Conservation (phyloP, 768 basidiomycete species). For the Tylopilus sp. region DNA sequence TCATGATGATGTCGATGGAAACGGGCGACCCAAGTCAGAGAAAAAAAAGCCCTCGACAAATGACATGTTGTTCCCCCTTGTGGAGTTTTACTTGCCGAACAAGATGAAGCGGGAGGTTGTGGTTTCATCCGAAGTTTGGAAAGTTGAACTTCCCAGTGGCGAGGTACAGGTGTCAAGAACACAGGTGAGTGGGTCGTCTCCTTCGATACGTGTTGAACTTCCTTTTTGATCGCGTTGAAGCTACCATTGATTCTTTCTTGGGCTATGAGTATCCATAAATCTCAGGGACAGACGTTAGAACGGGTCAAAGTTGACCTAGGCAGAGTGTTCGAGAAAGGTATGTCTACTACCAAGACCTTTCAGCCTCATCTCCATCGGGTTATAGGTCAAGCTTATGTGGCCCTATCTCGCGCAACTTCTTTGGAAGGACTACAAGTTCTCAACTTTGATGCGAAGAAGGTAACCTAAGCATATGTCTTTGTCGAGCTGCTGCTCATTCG, state of each 20-base stretch:
- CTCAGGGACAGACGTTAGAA: slow-evolving; percentile 94
- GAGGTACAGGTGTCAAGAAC: slow-evolving; percentile 75
- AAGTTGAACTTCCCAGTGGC: slow-evolving; percentile 83
- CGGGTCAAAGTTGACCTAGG: slow-evolving; percentile 93
- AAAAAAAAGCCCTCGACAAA: slow-evolving; percentile 27
- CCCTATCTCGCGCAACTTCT: slow-evolving; percentile 83
- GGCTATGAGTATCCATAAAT: slow-evolving; percentile 99
- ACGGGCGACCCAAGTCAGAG: slow-evolving; percentile 35
- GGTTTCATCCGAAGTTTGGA: slow-evolving; percentile 74
- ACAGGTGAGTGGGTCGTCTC: slow-evolving; percentile 53
- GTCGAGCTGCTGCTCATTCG: slow-evolving; percentile 2
- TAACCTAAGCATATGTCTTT: slow-evolving; percentile 25
- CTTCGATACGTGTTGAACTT: not conserved
- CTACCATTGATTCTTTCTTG: slow-evolving; percentile 87
- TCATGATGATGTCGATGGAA: slow-evolving; percentile 33
- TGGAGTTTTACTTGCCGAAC: slow-evolving; percentile 70
- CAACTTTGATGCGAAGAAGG: slow-evolving; percentile 74
- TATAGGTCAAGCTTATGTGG: slow-evolving; percentile 86
- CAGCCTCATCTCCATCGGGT: not conserved
- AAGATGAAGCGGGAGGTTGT: slow-evolving; percentile 52
- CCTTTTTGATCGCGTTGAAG: slow-evolving; percentile 36
- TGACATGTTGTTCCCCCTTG: slow-evolving; percentile 56
- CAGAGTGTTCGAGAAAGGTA: slow-evolving; percentile 90
- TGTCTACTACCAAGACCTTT: slow-evolving; percentile 6
- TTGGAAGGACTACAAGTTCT: slow-evolving; percentile 84